Conservation (phyloP, 106 monocot genomes). For the Xerophyta viscosa region DNA sequence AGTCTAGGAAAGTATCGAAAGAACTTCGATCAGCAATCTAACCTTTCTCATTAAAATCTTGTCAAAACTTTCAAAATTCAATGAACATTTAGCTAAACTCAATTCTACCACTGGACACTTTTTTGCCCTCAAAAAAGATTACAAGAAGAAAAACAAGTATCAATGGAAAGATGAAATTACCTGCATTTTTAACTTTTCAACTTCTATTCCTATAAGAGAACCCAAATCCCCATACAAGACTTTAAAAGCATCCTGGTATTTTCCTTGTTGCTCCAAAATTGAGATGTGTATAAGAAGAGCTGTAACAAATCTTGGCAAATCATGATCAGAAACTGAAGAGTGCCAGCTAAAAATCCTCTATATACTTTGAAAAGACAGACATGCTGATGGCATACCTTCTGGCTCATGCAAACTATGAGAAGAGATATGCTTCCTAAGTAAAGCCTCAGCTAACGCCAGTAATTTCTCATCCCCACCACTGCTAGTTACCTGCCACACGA, state of each 20-base stretch:
- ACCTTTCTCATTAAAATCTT: no score
- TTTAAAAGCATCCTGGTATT: conserved; percentile 74
- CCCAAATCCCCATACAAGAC: conserved; percentile 75
- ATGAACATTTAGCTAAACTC: no score
- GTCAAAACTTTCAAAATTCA: no score
- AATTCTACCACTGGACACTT: no score
- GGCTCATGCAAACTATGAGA: conserved; percentile 84
- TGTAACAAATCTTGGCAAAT: conserved; percentile 21
- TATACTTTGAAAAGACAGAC: not conserved
- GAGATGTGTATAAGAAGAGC: conserved; percentile 83
- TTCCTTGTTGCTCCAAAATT: conserved; percentile 89
- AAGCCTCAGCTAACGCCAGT: conserved; percentile 73
- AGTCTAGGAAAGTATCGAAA: no score
- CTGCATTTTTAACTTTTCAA: conserved; percentile 91
- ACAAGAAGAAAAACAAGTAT: no score
- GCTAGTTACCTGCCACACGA: conserved; percentile 49
- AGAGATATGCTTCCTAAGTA: conserved; percentile 76
- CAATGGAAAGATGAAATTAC: conserved; percentile 49
- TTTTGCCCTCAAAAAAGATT: no score
- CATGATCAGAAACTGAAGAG: not conserved
- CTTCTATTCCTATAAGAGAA: conserved; percentile 76
- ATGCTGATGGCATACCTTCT: conserved; percentile 42
- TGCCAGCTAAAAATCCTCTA: not conserved
- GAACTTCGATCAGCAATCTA: no score
- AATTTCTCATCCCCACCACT: conserved; percentile 67